phyloP scores from a whole-genome alignment of 2,329 filamentous ascomycete species.

The Verticillium tricorpus region DNA sequence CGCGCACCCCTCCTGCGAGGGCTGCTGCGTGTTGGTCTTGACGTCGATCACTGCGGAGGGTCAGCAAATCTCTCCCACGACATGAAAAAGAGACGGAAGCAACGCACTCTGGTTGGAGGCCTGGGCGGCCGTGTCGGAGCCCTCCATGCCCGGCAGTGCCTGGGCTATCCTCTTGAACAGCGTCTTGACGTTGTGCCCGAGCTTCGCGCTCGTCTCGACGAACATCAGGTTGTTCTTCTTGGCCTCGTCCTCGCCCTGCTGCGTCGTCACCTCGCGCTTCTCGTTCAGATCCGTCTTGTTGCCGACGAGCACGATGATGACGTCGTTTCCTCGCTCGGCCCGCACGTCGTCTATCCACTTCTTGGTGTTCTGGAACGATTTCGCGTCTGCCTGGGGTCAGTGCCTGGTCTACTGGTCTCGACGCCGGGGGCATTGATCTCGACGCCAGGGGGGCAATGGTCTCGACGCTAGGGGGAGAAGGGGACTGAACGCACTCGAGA shows the following conservation, averaged over 20 bases:
- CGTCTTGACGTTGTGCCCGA: slow-evolving; percentile 96
- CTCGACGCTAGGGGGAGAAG: too few relatives aligned
- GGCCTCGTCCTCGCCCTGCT: slow-evolving; percentile 95
- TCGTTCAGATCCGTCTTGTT: slow-evolving; percentile 99
- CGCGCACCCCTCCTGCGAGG: slow-evolving; percentile 69
- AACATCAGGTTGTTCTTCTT: slow-evolving; percentile 99
- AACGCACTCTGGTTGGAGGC: slow-evolving; percentile 71
- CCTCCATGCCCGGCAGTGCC: slow-evolving; percentile 96
- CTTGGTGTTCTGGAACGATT: slow-evolving; percentile 96
- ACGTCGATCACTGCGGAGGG: slow-evolving; percentile 75
- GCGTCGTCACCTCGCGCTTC: slow-evolving; percentile 94
- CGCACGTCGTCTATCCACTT: slow-evolving; percentile 99
- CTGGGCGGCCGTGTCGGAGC: slow-evolving; percentile 72
- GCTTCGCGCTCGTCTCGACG: slow-evolving; percentile 96
- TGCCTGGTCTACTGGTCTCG: not conserved
- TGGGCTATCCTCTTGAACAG: slow-evolving; percentile 98
- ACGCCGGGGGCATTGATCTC: too few relatives aligned
- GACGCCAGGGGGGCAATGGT: too few relatives aligned
- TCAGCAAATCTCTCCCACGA: slow-evolving; percentile 17
- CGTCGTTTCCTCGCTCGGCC: slow-evolving; percentile 94
- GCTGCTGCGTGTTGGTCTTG: slow-evolving; percentile 70
- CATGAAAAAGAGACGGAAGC: not conserved
- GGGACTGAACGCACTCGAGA: slow-evolving; percentile 70
- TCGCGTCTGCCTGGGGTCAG: slow-evolving; percentile 56
- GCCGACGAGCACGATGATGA: slow-evolving; percentile 96